Evolutionary conservation across 148 eudicot species (phyloP), one percentile per base, ranked within the genome.

Genomic region (Camellia granthamiana): DNA sequence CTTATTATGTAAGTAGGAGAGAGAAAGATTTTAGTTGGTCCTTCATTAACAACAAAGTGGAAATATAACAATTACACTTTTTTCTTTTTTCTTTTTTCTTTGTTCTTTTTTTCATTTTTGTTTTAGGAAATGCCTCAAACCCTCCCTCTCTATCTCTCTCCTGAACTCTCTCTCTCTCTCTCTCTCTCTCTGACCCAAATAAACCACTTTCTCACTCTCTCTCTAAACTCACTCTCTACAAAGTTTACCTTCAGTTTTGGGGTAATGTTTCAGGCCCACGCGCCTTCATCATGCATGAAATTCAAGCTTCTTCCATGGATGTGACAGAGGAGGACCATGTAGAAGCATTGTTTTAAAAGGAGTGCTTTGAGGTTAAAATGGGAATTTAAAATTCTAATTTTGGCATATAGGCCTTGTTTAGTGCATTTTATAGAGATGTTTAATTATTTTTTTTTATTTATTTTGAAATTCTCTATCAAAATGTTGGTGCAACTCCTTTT

Each of bases 31-130:
- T 43, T 14, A 58, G 6, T 56, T 74, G 59, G 58, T 5, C 18
- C 38, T 67, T 61, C 62, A 2, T 72, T 77, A 65, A 23, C 80
- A 66, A 77, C 47, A 51, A 65, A 64, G 38, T 23, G 52, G 79
- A 65, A 66, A 51, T 67, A 42, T 9, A 38, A 16, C 2, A 77
- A 7, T 49, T 38, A 4, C 41, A 56, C 21, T 64, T 21, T 21
- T 76, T 52, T 58, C 56, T 66, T 52, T 54, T 51, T 54, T 16
- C 42, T 68, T 64, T 63, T n/a, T 77, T 77, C 58, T 47, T 60
- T 49, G 7, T 18, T 52, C 52, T 14, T 21, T 38, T 19, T 60
- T 4, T 18, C 64, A 1, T 30, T 30, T 30, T 30, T 30, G 38
- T 30, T 30, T 30, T 30, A 30, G 38, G 38, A 30, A 30, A 30